phyloP scores from a whole-genome alignment of 495 filamentous ascomycete genomes.

The Penicillium malachiteum region DNA sequence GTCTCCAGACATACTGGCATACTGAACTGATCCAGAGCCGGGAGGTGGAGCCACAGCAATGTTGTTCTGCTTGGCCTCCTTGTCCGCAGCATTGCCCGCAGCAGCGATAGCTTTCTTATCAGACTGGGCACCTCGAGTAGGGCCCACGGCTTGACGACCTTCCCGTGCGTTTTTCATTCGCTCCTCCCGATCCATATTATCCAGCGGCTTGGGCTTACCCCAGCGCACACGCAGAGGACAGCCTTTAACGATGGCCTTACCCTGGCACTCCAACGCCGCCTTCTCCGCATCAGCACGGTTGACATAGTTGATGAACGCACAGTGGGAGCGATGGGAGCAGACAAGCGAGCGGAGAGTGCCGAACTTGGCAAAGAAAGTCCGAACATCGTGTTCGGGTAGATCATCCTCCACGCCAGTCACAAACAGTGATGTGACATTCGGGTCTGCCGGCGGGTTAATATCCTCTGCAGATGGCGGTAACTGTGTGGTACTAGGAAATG shows the following conservation, averaged over 20 bases:
- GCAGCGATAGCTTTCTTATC: slow-evolving; percentile 37
- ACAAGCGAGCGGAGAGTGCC: slow-evolving; percentile 86
- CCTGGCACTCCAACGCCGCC: slow-evolving; percentile 81
- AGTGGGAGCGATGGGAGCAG: slow-evolving; percentile 95
- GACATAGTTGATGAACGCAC: slow-evolving; percentile 92
- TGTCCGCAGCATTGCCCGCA: slow-evolving; percentile 27
- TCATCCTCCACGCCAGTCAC: slow-evolving; percentile 96
- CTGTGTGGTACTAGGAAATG: slow-evolving; percentile 68
- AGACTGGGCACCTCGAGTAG: slow-evolving; percentile 27
- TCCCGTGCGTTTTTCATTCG: slow-evolving; percentile 72
- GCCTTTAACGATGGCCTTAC: slow-evolving; percentile 76
- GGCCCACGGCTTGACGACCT: slow-evolving; percentile 54
- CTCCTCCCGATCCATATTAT: slow-evolving; percentile 83
- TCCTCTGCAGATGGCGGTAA: slow-evolving; percentile 78
- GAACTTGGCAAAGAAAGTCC: slow-evolving; percentile 84
- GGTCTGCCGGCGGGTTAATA: slow-evolving; percentile 78
- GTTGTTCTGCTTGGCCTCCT: slow-evolving; percentile 45
- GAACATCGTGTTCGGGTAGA: slow-evolving; percentile 84
- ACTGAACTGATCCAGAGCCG: slow-evolving; percentile 75
- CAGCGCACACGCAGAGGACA: slow-evolving; percentile 87
- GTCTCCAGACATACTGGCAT: slow-evolving; percentile 74
- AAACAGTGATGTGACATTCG: slow-evolving; percentile 85
- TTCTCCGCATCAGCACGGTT: slow-evolving; percentile 78
- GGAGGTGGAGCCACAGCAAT: slow-evolving; percentile 75
- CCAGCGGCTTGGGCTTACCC: slow-evolving; percentile 87